phyloP scores from a whole-genome alignment of 2,329 filamentous ascomycete genomes.

The Exophiala sp. region DNA sequence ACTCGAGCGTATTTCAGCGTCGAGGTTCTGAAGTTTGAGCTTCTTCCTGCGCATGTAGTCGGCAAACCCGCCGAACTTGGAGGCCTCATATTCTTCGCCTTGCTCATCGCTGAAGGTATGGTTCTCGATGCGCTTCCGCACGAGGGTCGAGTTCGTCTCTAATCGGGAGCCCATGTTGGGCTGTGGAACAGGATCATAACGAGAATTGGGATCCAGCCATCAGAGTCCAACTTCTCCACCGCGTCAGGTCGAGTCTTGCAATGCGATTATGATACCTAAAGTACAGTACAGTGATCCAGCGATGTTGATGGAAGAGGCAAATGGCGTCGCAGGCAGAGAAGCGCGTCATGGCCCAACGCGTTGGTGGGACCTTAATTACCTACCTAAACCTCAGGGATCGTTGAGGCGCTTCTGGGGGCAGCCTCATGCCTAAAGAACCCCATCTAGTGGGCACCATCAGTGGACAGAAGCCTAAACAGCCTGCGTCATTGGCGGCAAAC shows the following conservation, averaged over 20 bases:
- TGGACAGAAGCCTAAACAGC: neutral
- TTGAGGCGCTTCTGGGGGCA: neutral
- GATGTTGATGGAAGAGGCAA: conserved; percentile 2
- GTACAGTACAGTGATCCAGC: too few relatives aligned
- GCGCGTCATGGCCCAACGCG: neutral
- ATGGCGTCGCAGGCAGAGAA: conserved; percentile 1
- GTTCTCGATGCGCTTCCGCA: conserved; percentile 58
- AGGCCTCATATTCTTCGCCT: conserved; percentile 85
- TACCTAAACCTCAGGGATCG: neutral
- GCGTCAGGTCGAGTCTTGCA: too few relatives aligned
- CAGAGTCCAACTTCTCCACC: neutral
- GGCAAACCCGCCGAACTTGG: conserved; percentile 77
- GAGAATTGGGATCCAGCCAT: neutral
- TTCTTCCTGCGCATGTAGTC: conserved; percentile 96
- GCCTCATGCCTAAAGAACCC: neutral
- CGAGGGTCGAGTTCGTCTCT: conserved; percentile 53
- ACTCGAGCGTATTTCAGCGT: conserved; percentile 68
- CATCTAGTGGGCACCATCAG: neutral
- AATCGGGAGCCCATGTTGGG: conserved; percentile 56
- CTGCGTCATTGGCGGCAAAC: neutral
- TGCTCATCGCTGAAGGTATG: conserved; percentile 73
- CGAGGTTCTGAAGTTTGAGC: conserved; percentile 92
- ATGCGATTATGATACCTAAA: too few relatives aligned
- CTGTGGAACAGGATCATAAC: conserved; percentile 21
- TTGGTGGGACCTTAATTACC: neutral